Percentiles rank a stretch among this genome's conserved stretches.
These are phyloP conservation scores for Daldinia decipiens DNA, from an alignment of 495 filamentous ascomycete species.

Conservation along the genomic window DNA sequence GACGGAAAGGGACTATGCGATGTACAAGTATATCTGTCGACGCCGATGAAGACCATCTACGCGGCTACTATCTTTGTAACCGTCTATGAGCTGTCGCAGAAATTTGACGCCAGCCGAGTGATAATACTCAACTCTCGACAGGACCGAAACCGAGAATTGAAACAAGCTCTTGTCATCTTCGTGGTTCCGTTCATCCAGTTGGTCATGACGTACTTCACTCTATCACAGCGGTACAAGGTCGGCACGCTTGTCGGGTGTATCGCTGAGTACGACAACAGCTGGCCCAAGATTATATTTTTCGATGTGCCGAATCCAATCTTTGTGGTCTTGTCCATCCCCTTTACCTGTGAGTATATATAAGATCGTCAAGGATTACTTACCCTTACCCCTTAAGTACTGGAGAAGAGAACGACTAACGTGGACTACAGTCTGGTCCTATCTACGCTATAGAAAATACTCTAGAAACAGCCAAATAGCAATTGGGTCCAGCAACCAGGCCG, in stretches of 20 bases:
- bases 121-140: constrained; percentile 61
- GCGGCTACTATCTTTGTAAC: constrained; percentile 76
- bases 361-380: neutral
- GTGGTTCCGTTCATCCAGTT: constrained; percentile 72
- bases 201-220: constrained; percentile 73
- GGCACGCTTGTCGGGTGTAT: constrained; percentile 79
- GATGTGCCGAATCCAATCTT: constrained; percentile 74
- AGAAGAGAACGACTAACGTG: constrained; percentile 4
- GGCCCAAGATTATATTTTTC: constrained; percentile 73
- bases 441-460: constrained; percentile 74
- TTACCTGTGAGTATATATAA: constrained; percentile 71
- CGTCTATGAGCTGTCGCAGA: constrained; percentile 78
- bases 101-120: constrained; percentile 69
- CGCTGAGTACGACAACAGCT: constrained; percentile 71
- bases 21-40: constrained; percentile 73
- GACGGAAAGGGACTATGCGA: constrained; percentile 83
- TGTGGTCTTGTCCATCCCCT: constrained; percentile 69
- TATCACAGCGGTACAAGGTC: constrained; percentile 76
- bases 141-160: constrained; percentile 60
- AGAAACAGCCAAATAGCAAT: constrained; percentile 68
- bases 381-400: neutral
- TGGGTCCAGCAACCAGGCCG: constrained; percentile 54
- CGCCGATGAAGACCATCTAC: constrained; percentile 64
- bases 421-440: constrained; percentile 68
- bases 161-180: constrained; percentile 77